Conservation (phyloP, 2,329 filamentous ascomycete species). For the Diatrype stigma region DNA sequence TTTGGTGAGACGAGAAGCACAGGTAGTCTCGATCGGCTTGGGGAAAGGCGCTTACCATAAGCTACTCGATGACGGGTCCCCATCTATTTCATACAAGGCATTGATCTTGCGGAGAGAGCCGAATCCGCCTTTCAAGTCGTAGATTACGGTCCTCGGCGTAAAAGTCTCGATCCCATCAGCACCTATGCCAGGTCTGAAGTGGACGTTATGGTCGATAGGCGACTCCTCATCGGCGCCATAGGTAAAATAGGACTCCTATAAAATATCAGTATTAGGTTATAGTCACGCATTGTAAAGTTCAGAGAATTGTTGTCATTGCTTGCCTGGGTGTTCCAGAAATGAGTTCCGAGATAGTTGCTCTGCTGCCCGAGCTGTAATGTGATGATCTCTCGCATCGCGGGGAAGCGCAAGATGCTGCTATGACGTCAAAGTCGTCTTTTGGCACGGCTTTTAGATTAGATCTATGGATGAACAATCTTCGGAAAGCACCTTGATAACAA, state of each 20-base stretch:
- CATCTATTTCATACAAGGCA: constrained; percentile 68
- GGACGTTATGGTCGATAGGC: constrained; percentile 75
- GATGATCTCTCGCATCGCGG: constrained; percentile 84
- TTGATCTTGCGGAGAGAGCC: constrained; percentile 85
- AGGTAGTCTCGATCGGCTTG: too few relatives aligned
- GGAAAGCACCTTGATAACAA: too few relatives aligned
- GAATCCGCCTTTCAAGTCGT: constrained; percentile 92
- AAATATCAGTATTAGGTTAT: constrained; percentile 5
- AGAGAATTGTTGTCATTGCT: constrained; percentile 3
- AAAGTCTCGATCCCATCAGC: constrained; percentile 86
- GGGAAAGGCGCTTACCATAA: constrained; percentile 32
- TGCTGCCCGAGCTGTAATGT: constrained; percentile 90
- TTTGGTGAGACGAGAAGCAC: constrained; percentile 1
- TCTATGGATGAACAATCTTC: too few relatives aligned
- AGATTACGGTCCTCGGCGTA: constrained; percentile 85
- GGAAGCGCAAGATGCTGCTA: not conserved
- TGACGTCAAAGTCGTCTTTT: not conserved
- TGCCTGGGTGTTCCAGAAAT: constrained; percentile 97
- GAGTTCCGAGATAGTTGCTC: constrained; percentile 88
- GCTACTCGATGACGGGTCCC: constrained; percentile 27
- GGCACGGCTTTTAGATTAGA: not conserved
- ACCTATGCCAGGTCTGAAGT: constrained; percentile 80
- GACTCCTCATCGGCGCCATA: constrained; percentile 66
- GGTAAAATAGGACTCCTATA: constrained; percentile 93
- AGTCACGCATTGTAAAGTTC: not conserved